These are phyloP conservation scores for Colletotrichum scovillei DNA, from an alignment of 2,329 filamentous ascomycete species.

Conservation along the genomic window DNA sequence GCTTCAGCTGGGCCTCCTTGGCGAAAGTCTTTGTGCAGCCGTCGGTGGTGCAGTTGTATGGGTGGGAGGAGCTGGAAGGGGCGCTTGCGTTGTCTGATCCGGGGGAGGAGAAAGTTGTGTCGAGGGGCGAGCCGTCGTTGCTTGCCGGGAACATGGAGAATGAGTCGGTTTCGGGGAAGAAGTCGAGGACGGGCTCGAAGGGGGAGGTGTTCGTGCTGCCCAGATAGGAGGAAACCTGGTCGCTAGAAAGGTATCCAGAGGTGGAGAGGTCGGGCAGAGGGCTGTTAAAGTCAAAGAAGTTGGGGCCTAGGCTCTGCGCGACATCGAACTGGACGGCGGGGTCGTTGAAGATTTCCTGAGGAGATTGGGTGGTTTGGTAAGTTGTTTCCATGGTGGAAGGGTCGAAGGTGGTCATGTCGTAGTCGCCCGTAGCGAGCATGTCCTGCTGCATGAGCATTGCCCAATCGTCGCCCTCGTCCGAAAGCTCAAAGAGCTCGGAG, in stretches of 20 bases:
- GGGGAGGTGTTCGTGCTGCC: conserved; percentile 32
- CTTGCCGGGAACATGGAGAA: conserved; percentile 3
- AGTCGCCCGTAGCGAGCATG: conserved; percentile 22
- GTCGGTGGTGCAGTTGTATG: conserved; percentile 32
- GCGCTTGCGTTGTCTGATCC: conserved; percentile 5
- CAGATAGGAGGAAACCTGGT: conserved; percentile 27
- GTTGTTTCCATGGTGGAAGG: background rate
- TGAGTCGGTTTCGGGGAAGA: conserved; percentile 14
- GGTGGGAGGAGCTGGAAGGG: conserved; percentile 9
- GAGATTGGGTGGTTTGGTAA: background rate
- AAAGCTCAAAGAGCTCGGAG: conserved; percentile 26
- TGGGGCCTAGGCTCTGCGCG: conserved; percentile 18
- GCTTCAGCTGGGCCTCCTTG: conserved; percentile 37
- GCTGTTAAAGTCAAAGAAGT: conserved; percentile 24
- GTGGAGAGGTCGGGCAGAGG: conserved; percentile 27
- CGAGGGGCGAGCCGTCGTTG: conserved; percentile 18
- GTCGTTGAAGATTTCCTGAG: conserved; percentile 26
- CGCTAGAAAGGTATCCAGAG: conserved; percentile 27
- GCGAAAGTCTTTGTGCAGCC: conserved; percentile 36
- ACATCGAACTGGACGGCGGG: conserved; percentile 21
- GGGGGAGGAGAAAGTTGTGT: conserved; percentile 7
- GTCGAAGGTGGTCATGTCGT: conserved; percentile 14
- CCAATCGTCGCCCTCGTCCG: conserved; percentile 28
- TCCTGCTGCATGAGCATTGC: conserved; percentile 30
- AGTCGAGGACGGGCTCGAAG: conserved; percentile 26